phyloP scores from a whole-genome alignment of 2,329 filamentous ascomycete species.

The Curvularia verruculosa region DNA sequence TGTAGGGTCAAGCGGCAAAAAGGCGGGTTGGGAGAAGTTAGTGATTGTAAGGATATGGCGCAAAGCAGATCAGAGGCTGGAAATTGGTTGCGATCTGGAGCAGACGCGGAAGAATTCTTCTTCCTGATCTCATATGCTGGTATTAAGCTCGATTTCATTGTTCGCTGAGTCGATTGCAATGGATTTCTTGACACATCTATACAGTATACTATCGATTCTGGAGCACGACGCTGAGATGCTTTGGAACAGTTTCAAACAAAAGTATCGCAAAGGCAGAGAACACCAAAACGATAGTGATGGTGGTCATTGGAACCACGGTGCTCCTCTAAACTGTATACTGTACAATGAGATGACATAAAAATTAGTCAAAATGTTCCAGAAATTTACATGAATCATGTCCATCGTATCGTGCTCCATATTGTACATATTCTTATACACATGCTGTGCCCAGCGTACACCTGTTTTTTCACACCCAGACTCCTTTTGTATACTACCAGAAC shows the following conservation, averaged over 20 bases:
- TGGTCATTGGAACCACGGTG: background rate
- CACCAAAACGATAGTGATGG: background rate
- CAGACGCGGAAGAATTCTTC: background rate
- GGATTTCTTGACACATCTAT: background rate
- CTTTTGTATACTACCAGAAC: slow-evolving; percentile 36
- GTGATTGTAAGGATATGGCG: slow-evolving; percentile 87
- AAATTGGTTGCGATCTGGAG: background rate
- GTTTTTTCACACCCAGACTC: background rate
- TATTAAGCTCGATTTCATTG: slow-evolving; percentile 24
- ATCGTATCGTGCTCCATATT: background rate
- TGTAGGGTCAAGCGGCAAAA: slow-evolving; percentile 81
- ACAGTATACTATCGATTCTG: background rate
- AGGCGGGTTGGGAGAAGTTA: slow-evolving; percentile 93
- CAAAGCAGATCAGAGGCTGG: slow-evolving; percentile 10
- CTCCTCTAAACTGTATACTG: background rate
- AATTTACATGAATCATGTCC: background rate
- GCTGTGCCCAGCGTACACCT: slow-evolving; percentile 18
- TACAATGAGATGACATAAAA: background rate
- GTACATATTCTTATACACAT: slow-evolving; percentile 28
- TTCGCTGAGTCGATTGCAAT: slow-evolving; percentile 11
- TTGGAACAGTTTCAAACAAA: background rate
- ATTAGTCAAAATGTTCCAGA: background rate
- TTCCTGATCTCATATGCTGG: background rate
- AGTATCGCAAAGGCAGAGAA: background rate
- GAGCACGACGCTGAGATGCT: background rate